phyloP scores from a whole-genome alignment of 2,329 filamentous ascomycete species.

The Botrytis paeoniae region DNA sequence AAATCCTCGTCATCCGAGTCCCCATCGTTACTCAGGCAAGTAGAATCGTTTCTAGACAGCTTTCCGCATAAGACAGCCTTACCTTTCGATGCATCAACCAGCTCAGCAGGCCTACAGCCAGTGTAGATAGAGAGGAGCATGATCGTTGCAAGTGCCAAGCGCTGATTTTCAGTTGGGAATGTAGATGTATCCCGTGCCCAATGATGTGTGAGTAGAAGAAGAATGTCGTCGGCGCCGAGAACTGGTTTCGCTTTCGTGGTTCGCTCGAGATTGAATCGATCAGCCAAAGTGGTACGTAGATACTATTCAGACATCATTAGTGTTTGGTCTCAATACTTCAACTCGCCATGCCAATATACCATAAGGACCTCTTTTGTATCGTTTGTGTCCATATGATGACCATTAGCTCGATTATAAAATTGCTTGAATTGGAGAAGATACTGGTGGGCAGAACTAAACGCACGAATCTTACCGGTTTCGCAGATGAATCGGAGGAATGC shows the following conservation, averaged over 20 bases:
- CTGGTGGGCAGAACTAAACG: conserved; percentile 25
- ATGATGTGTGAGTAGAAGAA: conserved; percentile 20
- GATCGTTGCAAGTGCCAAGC: background rate
- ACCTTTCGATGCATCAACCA: background rate
- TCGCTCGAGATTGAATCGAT: conserved; percentile 20
- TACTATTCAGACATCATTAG: conserved; percentile 18
- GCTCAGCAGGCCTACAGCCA: conserved; percentile 2
- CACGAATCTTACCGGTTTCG: background rate
- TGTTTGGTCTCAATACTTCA: conserved; percentile 1
- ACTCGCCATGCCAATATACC: conserved; percentile 2
- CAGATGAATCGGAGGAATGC: background rate
- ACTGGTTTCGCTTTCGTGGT: conserved; percentile 24
- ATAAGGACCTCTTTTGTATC: conserved; percentile 22
- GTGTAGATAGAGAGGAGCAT: background rate
- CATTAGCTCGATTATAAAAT: conserved; percentile 27
- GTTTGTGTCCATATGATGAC: conserved; percentile 25
- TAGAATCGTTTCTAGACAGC: too few relatives aligned
- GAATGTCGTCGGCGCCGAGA: conserved; percentile 24
- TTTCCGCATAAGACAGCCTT: background rate
- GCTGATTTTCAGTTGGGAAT: conserved; percentile 1
- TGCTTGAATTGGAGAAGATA: conserved; percentile 32
- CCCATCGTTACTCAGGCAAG: too few relatives aligned
- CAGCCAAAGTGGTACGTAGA: conserved; percentile 17
- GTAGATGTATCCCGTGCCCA: background rate
- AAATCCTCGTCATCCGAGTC: too few relatives aligned